Evolutionary conservation across 2,329 filamentous ascomycete species (phyloP), one percentile per base, ranked within the genome.

Genomic region (Diaporthe citriasiana): DNA sequence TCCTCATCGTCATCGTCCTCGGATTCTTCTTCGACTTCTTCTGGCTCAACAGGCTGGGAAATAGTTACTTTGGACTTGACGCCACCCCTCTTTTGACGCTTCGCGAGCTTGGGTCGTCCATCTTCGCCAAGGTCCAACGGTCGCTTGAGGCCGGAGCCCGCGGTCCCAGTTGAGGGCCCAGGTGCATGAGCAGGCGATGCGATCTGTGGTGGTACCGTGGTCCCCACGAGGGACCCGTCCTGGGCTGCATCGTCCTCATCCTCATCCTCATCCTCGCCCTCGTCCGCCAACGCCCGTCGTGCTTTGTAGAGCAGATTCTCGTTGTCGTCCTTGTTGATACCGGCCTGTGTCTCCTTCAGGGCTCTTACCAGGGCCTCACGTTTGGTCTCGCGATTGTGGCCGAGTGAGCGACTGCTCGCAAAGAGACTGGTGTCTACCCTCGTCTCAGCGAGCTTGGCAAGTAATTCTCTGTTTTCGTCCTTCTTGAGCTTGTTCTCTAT

Each of bases 401-500:
- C 95, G 12, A 98, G 84, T 73, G 91, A 91, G 77, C 91, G 94
- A 70, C 93, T 94, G 81, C 95, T 98, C 73, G 91, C 88, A 75
- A 97, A 93, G 27, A 95, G 85, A 76, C 90, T 94, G 1, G 94
- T 97, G 81, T 98, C 95, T 77, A 97, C 90, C 80, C 93, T 95
- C 71, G 91, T 89, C 75, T 91, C 88, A 25, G 94, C 94, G 35
- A 99, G 88, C 81, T 97, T 95, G 80, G 94, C 93, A 78, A 98
- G 88, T 40, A 99, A 86, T 73, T 92, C 93, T 38, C 94, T 88
- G 79, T 94, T 97, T 82, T 98, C 96, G 81, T 99, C 97, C 82
- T 97, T 98, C 82, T 92, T 94, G 59, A 99, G 87, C 87, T 99
- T 99, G 74, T 90, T 97, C 79, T 98, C 95, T 77, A 93, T 91